Evolutionary conservation across 2,329 filamentous ascomycete genomes (phyloP), one percentile per base, ranked within the genome.

Genomic region (Aspergillus tubingensis): DNA sequence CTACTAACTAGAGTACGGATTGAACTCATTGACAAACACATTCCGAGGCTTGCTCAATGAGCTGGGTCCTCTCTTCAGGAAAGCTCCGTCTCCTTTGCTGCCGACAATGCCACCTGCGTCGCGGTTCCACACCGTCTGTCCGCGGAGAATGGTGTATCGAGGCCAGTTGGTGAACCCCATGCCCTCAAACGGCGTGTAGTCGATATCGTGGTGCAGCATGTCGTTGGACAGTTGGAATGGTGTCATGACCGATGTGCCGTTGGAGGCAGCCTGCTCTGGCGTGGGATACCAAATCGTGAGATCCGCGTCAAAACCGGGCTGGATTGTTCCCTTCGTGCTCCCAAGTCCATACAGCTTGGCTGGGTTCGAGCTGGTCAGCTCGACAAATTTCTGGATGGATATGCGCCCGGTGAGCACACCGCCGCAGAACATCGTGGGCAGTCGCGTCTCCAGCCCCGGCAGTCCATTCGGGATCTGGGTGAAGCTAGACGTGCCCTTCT

Each of bases 271-370:
- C 53, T 64, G 65, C 63, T 65, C 57, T 5, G 47, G 23, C 0
- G 60, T 51, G 13, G 74, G 73, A 67, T 80, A 76, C 78, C 78
- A 78, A 41, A 81, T 77, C 13, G 78, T 73, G 10, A 81, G 58
- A 61, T 80, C 79, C 1, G 79, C 79, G 64, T 80, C 79, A 55
- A 75, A 76, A 1, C 77, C 78, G 3, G 79, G 78, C 0, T 75
- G 72, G 27, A 80, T 74, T 2, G 70, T 72, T 0, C 79, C 79
- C 56, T 81, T 81, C 30, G 63, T 65, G 2, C 72, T 72, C 11
- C 70, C 70, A 2, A 81, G 67, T 0, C 79, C 79, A 61, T 81
- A 81, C 57, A 80, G 64, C 64, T 77, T 80, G 0, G 79, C 79
- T 1, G 79, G 74, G 54, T 81, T 81, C 0, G 75, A 74, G 3